phyloP scores from a whole-genome alignment of 352 stramenopile species.

The Phytophthora colocasiae region DNA sequence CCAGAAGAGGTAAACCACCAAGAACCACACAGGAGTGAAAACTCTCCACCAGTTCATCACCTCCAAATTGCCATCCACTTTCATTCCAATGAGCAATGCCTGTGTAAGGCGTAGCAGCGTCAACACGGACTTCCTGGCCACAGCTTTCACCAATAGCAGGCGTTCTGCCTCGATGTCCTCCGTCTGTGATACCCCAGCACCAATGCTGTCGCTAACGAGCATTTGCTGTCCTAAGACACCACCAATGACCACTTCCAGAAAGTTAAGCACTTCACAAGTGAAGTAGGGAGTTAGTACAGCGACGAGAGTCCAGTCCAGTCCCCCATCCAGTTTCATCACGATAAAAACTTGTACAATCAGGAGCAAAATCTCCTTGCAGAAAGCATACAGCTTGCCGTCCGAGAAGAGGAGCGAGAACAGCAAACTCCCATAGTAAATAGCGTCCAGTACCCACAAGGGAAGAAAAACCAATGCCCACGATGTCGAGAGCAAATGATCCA shows the following conservation, averaged over 20 bases:
- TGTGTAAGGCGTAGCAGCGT: constrained; percentile 56
- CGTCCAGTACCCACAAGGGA: constrained; percentile 37
- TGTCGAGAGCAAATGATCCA: constrained; percentile 26
- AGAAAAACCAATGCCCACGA: constrained; percentile 31
- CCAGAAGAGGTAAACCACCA: constrained; percentile 59
- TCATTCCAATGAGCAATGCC: constrained; percentile 62
- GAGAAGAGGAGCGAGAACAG: constrained; percentile 28
- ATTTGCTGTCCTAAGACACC: constrained; percentile 62
- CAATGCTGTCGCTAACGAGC: constrained; percentile 64
- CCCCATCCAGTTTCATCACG: constrained; percentile 75
- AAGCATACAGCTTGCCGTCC: constrained; percentile 28
- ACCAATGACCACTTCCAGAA: constrained; percentile 63
- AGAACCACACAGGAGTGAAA: constrained; percentile 77
- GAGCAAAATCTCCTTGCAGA: constrained; percentile 71
- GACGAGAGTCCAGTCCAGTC: constrained; percentile 62
- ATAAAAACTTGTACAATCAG: constrained; percentile 78
- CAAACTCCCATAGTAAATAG: constrained; percentile 35
- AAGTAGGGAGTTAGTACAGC: constrained; percentile 77
- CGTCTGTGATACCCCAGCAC: constrained; percentile 56
- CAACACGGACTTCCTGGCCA: constrained; percentile 47
- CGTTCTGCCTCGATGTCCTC: constrained; percentile 65
- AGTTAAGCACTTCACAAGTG: constrained; percentile 64
- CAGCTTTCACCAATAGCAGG: constrained; percentile 40
- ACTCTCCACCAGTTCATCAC: constrained; percentile 73
- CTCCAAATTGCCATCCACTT: constrained; percentile 61